A percentile compares a stretch with the other conserved stretches of the same genome.
Conservation (phyloP, 2,329 filamentous ascomycete species). For the Xylaria sp. region DNA sequence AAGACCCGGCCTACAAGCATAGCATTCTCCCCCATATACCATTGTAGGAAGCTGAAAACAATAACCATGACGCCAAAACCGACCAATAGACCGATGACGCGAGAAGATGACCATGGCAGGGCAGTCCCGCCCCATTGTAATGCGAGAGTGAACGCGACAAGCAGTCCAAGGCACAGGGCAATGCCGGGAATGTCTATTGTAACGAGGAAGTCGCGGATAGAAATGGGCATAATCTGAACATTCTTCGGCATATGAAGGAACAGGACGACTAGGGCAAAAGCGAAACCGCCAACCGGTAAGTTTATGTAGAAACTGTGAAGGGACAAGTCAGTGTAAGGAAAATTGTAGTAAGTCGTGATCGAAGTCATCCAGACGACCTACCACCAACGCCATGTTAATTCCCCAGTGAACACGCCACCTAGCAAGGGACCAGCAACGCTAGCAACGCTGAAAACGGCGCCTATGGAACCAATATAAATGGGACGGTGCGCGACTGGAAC, state of each 20-base stretch:
- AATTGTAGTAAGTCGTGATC: constrained; percentile 7
- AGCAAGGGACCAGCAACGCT: not conserved
- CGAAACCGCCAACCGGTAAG: too few species aligned
- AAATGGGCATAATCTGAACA: too few species aligned
- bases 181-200: too few species aligned
- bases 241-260: too few species aligned
- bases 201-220: too few species aligned
- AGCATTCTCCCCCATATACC: not conserved
- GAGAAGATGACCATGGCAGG: not conserved
- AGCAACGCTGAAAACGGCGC: not conserved
- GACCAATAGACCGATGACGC: not conserved
- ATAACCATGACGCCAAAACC: not conserved
- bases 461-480: constrained; percentile 7
- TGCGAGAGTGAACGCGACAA: not conserved
- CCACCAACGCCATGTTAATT: constrained; percentile 43
- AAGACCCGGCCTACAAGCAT: not conserved
- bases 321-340: not conserved
- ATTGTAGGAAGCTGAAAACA: not conserved
- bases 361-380: too few species aligned
- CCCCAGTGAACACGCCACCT: constrained; percentile 35
- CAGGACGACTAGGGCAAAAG: too few species aligned
- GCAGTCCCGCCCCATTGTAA: not conserved
- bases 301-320: not conserved
- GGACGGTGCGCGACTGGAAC: constrained; percentile 40
- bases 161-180: not conserved